Conservation (phyloP, 352 stramenopile species). For the Phytophthora vignae region DNA sequence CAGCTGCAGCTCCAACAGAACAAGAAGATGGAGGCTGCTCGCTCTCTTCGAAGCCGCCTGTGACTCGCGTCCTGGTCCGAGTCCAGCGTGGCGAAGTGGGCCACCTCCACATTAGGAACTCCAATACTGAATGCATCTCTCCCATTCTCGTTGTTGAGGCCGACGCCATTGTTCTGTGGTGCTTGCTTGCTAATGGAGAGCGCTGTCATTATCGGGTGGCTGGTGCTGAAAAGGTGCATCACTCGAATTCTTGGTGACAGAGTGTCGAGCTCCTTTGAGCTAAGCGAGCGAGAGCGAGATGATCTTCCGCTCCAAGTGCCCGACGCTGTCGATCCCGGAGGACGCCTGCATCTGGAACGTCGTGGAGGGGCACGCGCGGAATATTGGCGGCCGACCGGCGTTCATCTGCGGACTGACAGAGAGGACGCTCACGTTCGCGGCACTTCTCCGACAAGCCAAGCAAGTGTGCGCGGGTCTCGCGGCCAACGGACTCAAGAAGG, state of each 20-base stretch:
- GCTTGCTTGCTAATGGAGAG: background rate
- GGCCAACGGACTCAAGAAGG: conserved; percentile 47
- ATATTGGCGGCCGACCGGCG: conserved; percentile 32
- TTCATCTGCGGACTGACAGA: conserved; percentile 59
- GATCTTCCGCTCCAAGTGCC: conserved; percentile 54
- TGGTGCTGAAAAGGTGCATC: background rate
- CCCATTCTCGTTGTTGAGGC: background rate
- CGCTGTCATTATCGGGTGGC: background rate
- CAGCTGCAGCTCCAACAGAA: conserved; percentile 68
- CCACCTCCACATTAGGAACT: background rate
- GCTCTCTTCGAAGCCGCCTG: conserved; percentile 17
- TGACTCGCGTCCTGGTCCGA: conserved; percentile 5
- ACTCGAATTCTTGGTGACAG: background rate
- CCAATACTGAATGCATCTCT: background rate
- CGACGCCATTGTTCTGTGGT: background rate
- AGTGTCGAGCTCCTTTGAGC: background rate
- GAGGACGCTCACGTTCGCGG: conserved; percentile 42
- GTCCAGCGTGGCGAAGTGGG: background rate
- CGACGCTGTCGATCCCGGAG: conserved; percentile 32
- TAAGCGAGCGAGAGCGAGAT: conserved; percentile 12
- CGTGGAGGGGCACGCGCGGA: conserved; percentile 42
- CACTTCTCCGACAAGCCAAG: conserved; percentile 34
- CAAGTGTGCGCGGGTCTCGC: conserved; percentile 45
- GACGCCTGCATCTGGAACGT: conserved; percentile 50
- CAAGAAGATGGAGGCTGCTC: conserved; percentile 36